Evolutionary conservation across 2,329 filamentous ascomycete species (phyloP).

Genomic region (Aspergillus candidus): DNA sequence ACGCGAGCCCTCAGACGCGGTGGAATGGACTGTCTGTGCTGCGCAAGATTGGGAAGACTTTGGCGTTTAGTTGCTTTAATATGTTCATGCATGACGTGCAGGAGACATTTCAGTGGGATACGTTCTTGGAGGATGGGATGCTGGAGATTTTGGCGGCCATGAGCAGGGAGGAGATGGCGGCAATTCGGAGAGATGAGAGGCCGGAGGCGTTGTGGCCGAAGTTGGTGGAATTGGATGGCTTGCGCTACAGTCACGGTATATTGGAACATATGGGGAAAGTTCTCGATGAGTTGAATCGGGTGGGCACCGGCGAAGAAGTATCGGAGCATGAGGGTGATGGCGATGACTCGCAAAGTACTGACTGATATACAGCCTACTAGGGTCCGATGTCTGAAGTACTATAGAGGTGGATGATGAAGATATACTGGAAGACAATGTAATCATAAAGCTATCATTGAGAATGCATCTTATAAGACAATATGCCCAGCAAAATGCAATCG

Average conservation of each 20-base stretch:
- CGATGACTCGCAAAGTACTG: no score
- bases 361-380: no score
- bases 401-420: no score
- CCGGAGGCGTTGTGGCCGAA: slow-evolving; percentile 3
- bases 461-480: no score
- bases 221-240: slow-evolving; percentile 8
- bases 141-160: slow-evolving; percentile 8
- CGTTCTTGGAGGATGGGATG: slow-evolving; percentile 11
- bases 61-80: slow-evolving; percentile 3
- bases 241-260: slow-evolving; percentile 2
- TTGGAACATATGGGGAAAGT: neutral
- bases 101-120: slow-evolving; percentile 5
- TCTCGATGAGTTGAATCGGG: neutral
- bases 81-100: slow-evolving; percentile 12
- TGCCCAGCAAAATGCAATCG: no score
- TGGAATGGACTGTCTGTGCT: slow-evolving; percentile 14
- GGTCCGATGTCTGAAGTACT: no score
- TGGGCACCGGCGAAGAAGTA: neutral
- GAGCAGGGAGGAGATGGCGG: slow-evolving; percentile 4
- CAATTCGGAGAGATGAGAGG: neutral
- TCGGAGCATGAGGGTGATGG: no score
- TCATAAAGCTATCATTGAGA: no score
- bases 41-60: slow-evolving; percentile 17
- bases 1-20: slow-evolving; percentile 5
- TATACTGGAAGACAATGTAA: no score